Evolutionary conservation across 139 green algal genomes (phyloP).

Genomic region (Ulvella scutata): DNA sequence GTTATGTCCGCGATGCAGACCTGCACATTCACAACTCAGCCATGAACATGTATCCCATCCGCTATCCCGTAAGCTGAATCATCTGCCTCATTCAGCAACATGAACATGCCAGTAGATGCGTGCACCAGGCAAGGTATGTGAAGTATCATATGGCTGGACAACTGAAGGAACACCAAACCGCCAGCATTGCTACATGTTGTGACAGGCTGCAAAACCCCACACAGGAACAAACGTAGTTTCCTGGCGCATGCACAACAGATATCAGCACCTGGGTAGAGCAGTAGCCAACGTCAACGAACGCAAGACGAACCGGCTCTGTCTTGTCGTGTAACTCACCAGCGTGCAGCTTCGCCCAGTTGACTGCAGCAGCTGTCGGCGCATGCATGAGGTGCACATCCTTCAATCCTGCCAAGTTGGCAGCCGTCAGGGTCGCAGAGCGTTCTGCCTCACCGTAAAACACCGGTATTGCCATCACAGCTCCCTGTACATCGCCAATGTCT

Average conservation of each 20-base stretch:
- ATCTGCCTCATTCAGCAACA: background rate
- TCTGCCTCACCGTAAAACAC: background rate
- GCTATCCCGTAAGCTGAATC: background rate
- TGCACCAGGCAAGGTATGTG: background rate
- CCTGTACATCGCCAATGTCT: background rate
- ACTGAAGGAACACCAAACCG: background rate
- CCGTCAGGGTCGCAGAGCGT: background rate
- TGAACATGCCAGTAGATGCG: background rate
- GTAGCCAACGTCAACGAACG: background rate
- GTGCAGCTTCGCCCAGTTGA: background rate
- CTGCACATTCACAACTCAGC: too few species aligned
- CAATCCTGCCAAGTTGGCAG: background rate
- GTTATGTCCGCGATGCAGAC: background rate
- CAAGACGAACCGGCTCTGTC: background rate
- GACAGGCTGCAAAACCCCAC: background rate
- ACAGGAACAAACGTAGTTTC: too few species aligned
- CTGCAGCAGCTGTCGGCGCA: background rate
- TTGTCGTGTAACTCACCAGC: background rate
- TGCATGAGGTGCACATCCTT: background rate
- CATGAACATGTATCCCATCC: too few species aligned
- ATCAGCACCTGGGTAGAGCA: background rate
- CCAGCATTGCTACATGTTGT: background rate
- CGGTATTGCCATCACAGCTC: background rate
- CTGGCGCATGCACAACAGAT: too few species aligned
- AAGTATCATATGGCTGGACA: background rate